These are phyloP conservation scores for Didymella keratinophila DNA, from an alignment of 2,329 filamentous ascomycete species.

Conservation along the genomic window DNA sequence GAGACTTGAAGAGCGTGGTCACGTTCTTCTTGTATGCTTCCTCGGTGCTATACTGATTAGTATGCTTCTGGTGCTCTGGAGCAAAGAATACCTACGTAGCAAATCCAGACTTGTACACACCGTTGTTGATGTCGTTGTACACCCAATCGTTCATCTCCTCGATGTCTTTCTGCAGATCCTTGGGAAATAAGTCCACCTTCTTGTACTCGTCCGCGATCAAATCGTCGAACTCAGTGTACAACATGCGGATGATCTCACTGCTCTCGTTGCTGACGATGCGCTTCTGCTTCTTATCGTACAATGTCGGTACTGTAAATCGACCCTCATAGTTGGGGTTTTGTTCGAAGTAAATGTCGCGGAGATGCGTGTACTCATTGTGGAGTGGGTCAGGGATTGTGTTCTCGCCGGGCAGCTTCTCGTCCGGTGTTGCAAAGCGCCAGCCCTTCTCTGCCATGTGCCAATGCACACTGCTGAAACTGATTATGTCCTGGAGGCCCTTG, in stretches of 20 bases:
- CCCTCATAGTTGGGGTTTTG: conserved; percentile 75
- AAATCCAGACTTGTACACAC: conserved; percentile 62
- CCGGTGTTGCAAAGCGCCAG: conserved; percentile 80
- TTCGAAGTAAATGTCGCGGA: conserved; percentile 82
- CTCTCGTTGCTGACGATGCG: conserved; percentile 92
- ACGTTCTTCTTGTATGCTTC: conserved; percentile 60
- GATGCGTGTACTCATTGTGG: conserved; percentile 71
- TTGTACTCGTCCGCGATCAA: conserved; percentile 56
- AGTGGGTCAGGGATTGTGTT: conserved; percentile 69
- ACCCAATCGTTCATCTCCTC: conserved; percentile 62
- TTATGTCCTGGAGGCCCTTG: conserved; percentile 88
- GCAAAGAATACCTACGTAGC: conserved; percentile 51
- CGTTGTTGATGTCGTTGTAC: conserved; percentile 62
- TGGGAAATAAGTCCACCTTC: conserved; percentile 56
- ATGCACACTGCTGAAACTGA: conserved; percentile 83
- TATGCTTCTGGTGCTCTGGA: neutral
- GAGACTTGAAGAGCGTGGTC: conserved; percentile 56
- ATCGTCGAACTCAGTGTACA: conserved; percentile 80
- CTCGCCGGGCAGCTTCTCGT: conserved; percentile 66
- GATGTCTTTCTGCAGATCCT: conserved; percentile 55
- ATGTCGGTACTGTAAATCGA: conserved; percentile 85
- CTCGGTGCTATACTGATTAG: conserved; percentile 47
- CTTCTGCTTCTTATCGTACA: conserved; percentile 79
- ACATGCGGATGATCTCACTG: conserved; percentile 90
- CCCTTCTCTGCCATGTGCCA: conserved; percentile 83